Evolutionary conservation across 805 yeast species (phyloP).

Genomic region (Debaryomyces castellii): DNA sequence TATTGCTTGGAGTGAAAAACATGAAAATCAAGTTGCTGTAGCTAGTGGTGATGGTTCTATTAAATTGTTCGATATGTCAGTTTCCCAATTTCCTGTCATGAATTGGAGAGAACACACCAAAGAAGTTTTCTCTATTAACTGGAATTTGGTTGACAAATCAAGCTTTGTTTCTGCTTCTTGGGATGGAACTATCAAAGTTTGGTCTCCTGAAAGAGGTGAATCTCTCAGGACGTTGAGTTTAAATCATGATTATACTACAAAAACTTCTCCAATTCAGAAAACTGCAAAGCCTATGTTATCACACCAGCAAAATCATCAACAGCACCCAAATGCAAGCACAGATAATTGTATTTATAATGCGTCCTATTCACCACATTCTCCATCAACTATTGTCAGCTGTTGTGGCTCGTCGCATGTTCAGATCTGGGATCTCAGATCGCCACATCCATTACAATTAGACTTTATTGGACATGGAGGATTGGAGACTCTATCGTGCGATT

Average conservation of each 20-base stretch:
- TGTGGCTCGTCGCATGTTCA: conserved; percentile 74
- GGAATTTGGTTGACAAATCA: conserved; percentile 70
- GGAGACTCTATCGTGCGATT: conserved; percentile 80
- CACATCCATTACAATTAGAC: conserved; percentile 58
- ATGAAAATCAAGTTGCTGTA: conserved; percentile 79
- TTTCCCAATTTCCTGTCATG: conserved; percentile 68
- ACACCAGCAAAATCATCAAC: conserved; percentile 34
- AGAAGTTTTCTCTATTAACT: conserved; percentile 71
- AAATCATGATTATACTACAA: conserved; percentile 24
- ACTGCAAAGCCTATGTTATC: conserved; percentile 29
- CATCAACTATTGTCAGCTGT: conserved; percentile 64
- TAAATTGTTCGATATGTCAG: conserved; percentile 73
- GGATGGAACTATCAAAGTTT: conserved; percentile 86
- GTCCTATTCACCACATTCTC: conserved; percentile 80
- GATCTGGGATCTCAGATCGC: conserved; percentile 77
- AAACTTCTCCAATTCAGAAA: conserved; percentile 23
- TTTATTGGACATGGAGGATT: conserved; percentile 76
- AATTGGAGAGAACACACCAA: conserved; percentile 74
- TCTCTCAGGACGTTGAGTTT: conserved; percentile 57
- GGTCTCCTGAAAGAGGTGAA: conserved; percentile 63
- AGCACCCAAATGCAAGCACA: conserved; percentile 33
- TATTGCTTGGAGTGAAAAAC: conserved; percentile 84
- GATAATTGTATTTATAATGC: conserved; percentile 76
- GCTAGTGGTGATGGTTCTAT: conserved; percentile 92
- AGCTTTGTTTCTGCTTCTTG: conserved; percentile 79